Percentiles rank a stretch among this genome's conserved stretches.
Conservation (phyloP, 306 rosid genomes). For the Pyrus pyrifolia region DNA sequence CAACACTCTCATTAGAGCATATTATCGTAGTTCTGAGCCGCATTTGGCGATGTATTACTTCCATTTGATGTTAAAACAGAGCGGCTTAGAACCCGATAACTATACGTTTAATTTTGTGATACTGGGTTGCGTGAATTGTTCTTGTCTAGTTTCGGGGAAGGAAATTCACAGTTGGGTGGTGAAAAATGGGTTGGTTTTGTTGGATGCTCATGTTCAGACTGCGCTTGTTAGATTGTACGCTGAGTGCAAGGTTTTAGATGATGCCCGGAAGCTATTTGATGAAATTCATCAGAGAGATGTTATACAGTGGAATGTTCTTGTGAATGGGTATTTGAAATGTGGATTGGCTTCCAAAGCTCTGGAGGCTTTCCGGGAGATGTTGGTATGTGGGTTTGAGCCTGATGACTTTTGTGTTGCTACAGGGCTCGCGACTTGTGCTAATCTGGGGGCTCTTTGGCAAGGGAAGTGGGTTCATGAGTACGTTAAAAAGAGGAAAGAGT, state of each 20-base stretch:
- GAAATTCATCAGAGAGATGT: slow-evolving; percentile 31
- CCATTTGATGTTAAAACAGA: slow-evolving; percentile 9
- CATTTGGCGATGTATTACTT: slow-evolving; percentile 26
- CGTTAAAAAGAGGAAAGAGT: slow-evolving; percentile 17
- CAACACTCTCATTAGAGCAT: slow-evolving; percentile 31
- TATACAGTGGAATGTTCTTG: slow-evolving; percentile 35
- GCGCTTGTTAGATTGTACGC: slow-evolving; percentile 20
- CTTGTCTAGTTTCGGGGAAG: slow-evolving; percentile 12
- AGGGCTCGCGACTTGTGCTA: slow-evolving; percentile 30
- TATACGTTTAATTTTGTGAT: slow-evolving; percentile 30
- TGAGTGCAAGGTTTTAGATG: slow-evolving; percentile 16
- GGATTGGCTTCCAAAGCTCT: slow-evolving; percentile 28
- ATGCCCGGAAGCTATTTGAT: slow-evolving; percentile 31
- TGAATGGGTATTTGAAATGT: slow-evolving; percentile 28
- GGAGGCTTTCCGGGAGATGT: slow-evolving; percentile 16
- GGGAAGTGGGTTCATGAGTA: slow-evolving; percentile 41
- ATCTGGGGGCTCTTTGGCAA: slow-evolving; percentile 30
- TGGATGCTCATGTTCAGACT: slow-evolving; percentile 28
- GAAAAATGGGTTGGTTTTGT: slow-evolving; percentile 27
- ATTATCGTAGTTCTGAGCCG: slow-evolving; percentile 21
- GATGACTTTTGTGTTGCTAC: slow-evolving; percentile 34
- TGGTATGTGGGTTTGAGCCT: slow-evolving; percentile 19
- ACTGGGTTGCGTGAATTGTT: slow-evolving; percentile 27
- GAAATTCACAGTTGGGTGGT: slow-evolving; percentile 25
- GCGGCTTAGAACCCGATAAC: slow-evolving; percentile 13